These are phyloP conservation scores for Cavenderia fasciculata DNA, from an alignment of 78 protist species.

Conservation along the genomic window DNA sequence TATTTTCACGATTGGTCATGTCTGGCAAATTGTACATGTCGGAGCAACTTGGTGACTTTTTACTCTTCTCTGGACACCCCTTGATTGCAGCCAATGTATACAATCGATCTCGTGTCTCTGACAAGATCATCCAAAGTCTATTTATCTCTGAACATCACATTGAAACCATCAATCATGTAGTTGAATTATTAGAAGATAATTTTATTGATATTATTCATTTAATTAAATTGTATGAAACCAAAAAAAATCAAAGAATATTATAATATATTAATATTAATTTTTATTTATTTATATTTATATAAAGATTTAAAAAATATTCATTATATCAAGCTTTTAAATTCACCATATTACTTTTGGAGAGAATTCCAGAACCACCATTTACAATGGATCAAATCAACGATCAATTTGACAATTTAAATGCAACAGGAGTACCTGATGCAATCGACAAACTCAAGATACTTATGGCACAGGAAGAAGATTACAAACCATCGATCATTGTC, in stretches of 20 bases:
- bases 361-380: too few species aligned
- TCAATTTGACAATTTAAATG: too few species aligned
- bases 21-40: background rate
- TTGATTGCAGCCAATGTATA: constrained; percentile 42
- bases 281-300: background rate
- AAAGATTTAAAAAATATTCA: constrained; percentile 18
- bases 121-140: constrained; percentile 39
- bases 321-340: constrained; percentile 19
- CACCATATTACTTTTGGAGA: constrained; percentile 2
- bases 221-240: constrained; percentile 10
- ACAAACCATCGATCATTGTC: too few species aligned
- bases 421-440: too few species aligned
- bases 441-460: too few species aligned
- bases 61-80: constrained; percentile 7
- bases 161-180: constrained; percentile 17
- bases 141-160: constrained; percentile 43
- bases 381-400: too few species aligned
- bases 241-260: background rate
- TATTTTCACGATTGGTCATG: background rate
- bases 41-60: constrained; percentile 27
- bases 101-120: constrained; percentile 17
- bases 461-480: too few species aligned
- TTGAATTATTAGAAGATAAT: background rate
- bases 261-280: background rate
- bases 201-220: background rate